phyloP scores from a whole-genome alignment of 306 rosid species.

The Inga oerstediana region DNA sequence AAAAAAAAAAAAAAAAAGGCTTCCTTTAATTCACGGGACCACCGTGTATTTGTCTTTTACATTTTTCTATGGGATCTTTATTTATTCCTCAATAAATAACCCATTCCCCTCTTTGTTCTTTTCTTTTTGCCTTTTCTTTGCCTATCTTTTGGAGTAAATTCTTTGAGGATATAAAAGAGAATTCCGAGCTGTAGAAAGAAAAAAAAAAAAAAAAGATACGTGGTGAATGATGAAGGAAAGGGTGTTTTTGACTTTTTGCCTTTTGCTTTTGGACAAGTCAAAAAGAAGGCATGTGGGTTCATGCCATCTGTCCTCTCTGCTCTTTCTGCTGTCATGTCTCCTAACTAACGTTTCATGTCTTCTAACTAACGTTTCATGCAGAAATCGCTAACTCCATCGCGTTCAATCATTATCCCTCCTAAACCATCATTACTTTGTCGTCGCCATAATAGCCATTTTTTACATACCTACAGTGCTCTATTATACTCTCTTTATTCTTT shows the following conservation, averaged over 20 bases:
- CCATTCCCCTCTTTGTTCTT: background rate
- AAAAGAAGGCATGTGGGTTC: constrained; percentile 45
- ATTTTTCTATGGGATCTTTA: background rate
- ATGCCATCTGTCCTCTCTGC: constrained; percentile 19
- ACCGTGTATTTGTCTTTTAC: background rate
- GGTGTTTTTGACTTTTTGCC: background rate
- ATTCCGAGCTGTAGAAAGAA: background rate
- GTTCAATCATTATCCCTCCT: constrained; percentile 33
- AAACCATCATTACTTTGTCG: background rate
- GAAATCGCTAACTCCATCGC: background rate
- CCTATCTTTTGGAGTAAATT: background rate
- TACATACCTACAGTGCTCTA: too few relatives aligned
- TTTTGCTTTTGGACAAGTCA: constrained; percentile 47
- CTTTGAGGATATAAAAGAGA: constrained; percentile 28
- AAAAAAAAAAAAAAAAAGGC: too few relatives aligned
- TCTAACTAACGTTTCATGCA: background rate
- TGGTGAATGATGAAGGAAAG: constrained; percentile 26
- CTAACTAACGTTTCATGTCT: background rate
- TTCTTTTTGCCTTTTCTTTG: background rate
- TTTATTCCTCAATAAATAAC: constrained; percentile 21
- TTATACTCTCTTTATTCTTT: too few relatives aligned
- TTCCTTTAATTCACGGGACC: background rate
- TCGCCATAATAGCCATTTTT: background rate
- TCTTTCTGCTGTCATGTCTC: constrained; percentile 32
- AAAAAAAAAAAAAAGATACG: background rate